Base-by-base conservation (phyloP, 331 rosid species). In the Spiraea crenata region DNA sequence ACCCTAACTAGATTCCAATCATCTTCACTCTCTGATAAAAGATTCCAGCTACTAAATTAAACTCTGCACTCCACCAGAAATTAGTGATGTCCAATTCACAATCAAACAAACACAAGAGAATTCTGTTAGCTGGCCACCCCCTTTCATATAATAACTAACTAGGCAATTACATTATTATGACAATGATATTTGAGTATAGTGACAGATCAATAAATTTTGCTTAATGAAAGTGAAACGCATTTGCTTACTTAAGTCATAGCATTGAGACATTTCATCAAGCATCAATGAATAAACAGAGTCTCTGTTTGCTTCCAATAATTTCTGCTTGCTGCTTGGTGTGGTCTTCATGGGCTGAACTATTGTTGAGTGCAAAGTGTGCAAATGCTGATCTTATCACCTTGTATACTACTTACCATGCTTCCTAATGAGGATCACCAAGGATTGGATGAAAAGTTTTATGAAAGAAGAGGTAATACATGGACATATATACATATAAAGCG, bases 1-100 rank as follows among this genome's bases (percentile, higher is more conserved):
- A 17, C 37, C 37, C n/a, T 1, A 68, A 19, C 39, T 38, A 52
- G 72, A 68, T 68, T 38, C 63, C 49, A 69, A 69, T 14, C 41
- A 37, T 37, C 45, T 12, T 31, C 57, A n/a, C 73, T 17, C 61
- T 67, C 17, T 0, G 5, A 37, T 6, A 14, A 50, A 38, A 38
- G 59, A 35, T 35, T 50, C 72, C 31, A 49, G 20, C 38, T 67
- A 37, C 47, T 20, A n/a, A n/a, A 3, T 7, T 48, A 8, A 45
- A 31, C 9, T 6, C 1, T 7, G 3, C 6, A 3, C 19, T 10
- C 20, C 63, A 58, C 17, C 20, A 34, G 41, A 58, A 37, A 17
- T n/a, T 51, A 5, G n/a, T 3, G 38, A n/a, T n/a, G 38, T 31
- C 37, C 14, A 19, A 15, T 48, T 17, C 25, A 65, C 70, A 47